Conservation (phyloP, 2,329 filamentous ascomycete species). For the Huntiella bhutanensis region DNA sequence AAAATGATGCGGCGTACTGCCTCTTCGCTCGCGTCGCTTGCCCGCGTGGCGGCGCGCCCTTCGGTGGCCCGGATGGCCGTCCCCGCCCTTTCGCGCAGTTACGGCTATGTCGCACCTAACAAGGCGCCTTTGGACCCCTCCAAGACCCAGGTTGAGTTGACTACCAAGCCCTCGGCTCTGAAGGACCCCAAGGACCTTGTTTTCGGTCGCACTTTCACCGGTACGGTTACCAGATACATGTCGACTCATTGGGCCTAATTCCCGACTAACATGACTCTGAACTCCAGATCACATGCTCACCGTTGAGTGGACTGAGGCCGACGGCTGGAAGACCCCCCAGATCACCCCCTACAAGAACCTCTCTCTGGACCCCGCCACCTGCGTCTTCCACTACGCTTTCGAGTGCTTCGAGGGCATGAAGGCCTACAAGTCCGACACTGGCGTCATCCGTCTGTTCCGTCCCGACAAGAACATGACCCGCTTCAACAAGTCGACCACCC, state of each 20-base stretch:
- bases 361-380: slow-evolving; percentile 84
- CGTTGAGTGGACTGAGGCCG: slow-evolving; percentile 72
- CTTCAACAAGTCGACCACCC: slow-evolving; percentile 74
- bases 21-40: slow-evolving; percentile 5
- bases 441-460: slow-evolving; percentile 70
- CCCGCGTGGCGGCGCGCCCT: slow-evolving; percentile 3
- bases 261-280: slow-evolving; percentile 1
- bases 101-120: slow-evolving; percentile 29
- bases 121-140: slow-evolving; percentile 48
- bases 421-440: slow-evolving; percentile 77
- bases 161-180: slow-evolving; percentile 53
- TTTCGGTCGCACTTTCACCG: slow-evolving; percentile 82
- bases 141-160: slow-evolving; percentile 57
- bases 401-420: slow-evolving; percentile 99
- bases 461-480: slow-evolving; percentile 93
- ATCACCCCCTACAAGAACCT: slow-evolving; percentile 96
- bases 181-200: slow-evolving; percentile 63
- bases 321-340: slow-evolving; percentile 66
- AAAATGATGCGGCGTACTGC: slow-evolving; percentile 9
- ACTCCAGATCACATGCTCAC: slow-evolving; percentile 82
- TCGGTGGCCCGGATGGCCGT: not conserved
- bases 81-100: slow-evolving; percentile 2
- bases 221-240: slow-evolving; percentile 24
- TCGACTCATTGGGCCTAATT: not conserved
- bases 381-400: slow-evolving; percentile 97